phyloP scores from a whole-genome alignment of 1,139 yeast species.

The Taiozyma sp. region DNA sequence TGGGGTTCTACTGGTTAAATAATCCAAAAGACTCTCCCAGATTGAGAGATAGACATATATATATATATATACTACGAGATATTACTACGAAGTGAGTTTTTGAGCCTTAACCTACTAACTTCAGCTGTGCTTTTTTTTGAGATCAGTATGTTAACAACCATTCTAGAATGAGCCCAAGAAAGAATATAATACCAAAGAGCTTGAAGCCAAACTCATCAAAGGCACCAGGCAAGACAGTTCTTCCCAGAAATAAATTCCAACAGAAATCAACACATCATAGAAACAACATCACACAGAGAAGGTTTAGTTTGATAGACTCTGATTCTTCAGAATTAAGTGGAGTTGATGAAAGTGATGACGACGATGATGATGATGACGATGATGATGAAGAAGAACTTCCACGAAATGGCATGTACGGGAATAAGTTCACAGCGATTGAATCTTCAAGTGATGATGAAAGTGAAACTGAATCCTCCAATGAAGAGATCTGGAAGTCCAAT shows the following conservation, averaged over 20 bases:
- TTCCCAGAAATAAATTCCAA: slow-evolving; percentile 18
- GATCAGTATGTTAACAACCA: not conserved
- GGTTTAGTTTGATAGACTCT: slow-evolving; percentile 24
- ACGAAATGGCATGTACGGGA: slow-evolving; percentile 1
- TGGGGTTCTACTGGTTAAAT: not conserved
- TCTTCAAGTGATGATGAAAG: slow-evolving; percentile 25
- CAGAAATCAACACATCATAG: not conserved
- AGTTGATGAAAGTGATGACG: slow-evolving; percentile 18
- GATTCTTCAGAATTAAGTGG: slow-evolving; percentile 25
- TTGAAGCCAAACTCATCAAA: slow-evolving; percentile 13
- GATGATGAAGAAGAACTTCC: not conserved
- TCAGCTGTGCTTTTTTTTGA: not conserved
- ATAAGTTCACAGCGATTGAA: slow-evolving; percentile 23
- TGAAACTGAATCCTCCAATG: slow-evolving; percentile 26
- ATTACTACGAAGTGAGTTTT: not conserved
- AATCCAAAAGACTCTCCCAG: not conserved
- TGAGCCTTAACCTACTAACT: not conserved
- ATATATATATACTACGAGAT: not conserved
- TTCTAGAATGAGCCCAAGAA: slow-evolving; percentile 15
- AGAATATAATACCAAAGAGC: slow-evolving; percentile 10
- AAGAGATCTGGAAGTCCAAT: slow-evolving; percentile 24
- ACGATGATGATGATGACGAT: slow-evolving; percentile 1
- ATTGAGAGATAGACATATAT: not conserved
- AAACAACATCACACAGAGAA: slow-evolving; percentile 15
- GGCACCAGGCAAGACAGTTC: slow-evolving; percentile 23